These are phyloP conservation scores for Drechslerella dactyloides DNA, from an alignment of 2,329 filamentous ascomycete genomes.

Conservation along the genomic window DNA sequence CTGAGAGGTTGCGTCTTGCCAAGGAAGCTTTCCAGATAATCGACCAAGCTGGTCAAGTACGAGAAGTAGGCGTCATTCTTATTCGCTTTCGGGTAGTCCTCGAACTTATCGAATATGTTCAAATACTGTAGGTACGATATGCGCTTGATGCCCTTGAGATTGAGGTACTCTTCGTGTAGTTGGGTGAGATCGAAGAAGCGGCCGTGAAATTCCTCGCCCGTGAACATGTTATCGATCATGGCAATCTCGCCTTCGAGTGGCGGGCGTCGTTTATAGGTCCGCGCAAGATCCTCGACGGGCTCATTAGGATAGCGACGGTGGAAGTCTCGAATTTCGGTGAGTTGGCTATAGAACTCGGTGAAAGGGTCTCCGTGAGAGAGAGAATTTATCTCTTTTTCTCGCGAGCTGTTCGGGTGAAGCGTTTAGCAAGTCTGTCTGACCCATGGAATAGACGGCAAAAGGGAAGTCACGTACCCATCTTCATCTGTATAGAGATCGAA, in stretches of 20 bases:
- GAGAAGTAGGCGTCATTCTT: conserved; percentile 94
- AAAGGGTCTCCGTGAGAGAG: conserved; percentile 86
- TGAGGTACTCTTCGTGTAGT: conserved; percentile 86
- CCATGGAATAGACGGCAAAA: not conserved
- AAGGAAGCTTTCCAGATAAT: conserved; percentile 88
- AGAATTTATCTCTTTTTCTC: conserved; percentile 79
- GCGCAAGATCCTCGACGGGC: conserved; percentile 91
- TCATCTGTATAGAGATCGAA: conserved; percentile 84
- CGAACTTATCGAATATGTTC: conserved; percentile 86
- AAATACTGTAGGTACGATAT: conserved; percentile 91
- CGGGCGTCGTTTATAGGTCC: conserved; percentile 78
- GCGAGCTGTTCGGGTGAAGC: conserved; percentile 60
- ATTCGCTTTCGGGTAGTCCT: conserved; percentile 76
- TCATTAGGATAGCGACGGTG: conserved; percentile 92
- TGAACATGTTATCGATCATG: conserved; percentile 89
- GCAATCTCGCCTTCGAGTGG: conserved; percentile 65
- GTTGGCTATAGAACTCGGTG: conserved; percentile 86
- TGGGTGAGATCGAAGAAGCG: conserved; percentile 87
- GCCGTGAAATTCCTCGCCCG: conserved; percentile 91
- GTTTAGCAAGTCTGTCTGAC: conserved; percentile 16
- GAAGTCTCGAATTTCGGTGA: conserved; percentile 81
- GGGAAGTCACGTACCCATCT: conserved; percentile 60
- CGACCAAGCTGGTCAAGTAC: conserved; percentile 79
- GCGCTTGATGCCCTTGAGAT: conserved; percentile 83
- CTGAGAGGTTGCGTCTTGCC: conserved; percentile 83